These are phyloP conservation scores for Torrubiella hemipterigena DNA, from an alignment of 2,329 filamentous ascomycete genomes.

Conservation along the genomic window DNA sequence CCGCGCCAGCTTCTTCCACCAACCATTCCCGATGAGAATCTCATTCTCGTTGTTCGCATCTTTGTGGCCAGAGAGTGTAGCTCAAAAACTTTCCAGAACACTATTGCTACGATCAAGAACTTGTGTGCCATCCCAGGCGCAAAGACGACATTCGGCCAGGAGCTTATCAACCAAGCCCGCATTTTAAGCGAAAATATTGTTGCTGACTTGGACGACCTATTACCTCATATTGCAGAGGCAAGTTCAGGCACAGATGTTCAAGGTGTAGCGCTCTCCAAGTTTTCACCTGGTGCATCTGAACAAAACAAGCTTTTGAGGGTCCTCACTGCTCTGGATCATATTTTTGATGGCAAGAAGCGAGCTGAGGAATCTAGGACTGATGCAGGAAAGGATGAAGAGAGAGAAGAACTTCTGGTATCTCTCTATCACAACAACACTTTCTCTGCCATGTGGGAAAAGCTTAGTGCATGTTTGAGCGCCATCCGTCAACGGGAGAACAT, in stretches of 20 bases:
- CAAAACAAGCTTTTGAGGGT: slow-evolving; percentile 92
- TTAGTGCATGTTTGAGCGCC: slow-evolving; percentile 77
- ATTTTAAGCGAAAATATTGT: slow-evolving; percentile 75
- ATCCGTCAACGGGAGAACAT: slow-evolving; percentile 90
- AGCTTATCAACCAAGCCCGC: slow-evolving; percentile 80
- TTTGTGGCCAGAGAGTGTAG: slow-evolving; percentile 93
- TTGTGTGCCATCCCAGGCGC: slow-evolving; percentile 85
- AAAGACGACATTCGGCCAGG: slow-evolving; percentile 82
- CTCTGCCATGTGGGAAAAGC: slow-evolving; percentile 78
- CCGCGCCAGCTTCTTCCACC: slow-evolving; percentile 61
- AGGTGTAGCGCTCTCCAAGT: slow-evolving; percentile 84
- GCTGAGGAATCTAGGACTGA: slow-evolving; percentile 35
- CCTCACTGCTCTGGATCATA: slow-evolving; percentile 84
- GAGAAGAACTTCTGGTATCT: slow-evolving; percentile 74
- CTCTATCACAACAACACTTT: slow-evolving; percentile 90
- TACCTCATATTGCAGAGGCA: slow-evolving; percentile 77
- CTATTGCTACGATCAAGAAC: slow-evolving; percentile 96
- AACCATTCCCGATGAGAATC: slow-evolving; percentile 75
- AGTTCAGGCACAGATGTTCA: slow-evolving; percentile 89
- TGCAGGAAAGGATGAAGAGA: slow-evolving; percentile 44
- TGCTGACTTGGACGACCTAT: slow-evolving; percentile 69
- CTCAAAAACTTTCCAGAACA: slow-evolving; percentile 96
- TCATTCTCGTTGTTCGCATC: slow-evolving; percentile 91
- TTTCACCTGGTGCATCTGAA: slow-evolving; percentile 90
- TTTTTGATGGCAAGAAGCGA: slow-evolving; percentile 76